Evolutionary conservation across 768 basidiomycete genomes (phyloP).

Genomic region (Gloeophyllum trabeum): DNA sequence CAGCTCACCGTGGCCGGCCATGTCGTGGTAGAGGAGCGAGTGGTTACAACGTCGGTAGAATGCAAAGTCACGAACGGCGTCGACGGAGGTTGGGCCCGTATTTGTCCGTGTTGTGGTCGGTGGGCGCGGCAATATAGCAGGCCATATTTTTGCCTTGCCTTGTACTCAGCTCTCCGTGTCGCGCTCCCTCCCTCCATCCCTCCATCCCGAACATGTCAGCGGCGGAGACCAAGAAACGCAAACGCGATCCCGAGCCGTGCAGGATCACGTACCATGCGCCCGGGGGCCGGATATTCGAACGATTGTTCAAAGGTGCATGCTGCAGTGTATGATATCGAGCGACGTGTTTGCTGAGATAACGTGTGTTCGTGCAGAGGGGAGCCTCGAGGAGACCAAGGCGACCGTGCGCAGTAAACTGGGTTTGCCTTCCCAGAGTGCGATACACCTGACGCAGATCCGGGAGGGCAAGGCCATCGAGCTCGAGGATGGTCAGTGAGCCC

Average conservation of each 20-base stretch:
- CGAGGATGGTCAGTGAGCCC: constrained; percentile 54
- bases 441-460: constrained; percentile 41
- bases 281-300: constrained; percentile 23
- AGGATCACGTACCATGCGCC: constrained; percentile 28
- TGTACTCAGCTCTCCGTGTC: neutral
- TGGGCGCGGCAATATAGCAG: neutral
- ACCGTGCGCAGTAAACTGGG: constrained; percentile 54
- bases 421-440: constrained; percentile 23
- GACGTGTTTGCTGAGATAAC: constrained; percentile 4
- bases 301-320: constrained; percentile 28
- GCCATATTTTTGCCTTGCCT: neutral
- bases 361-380: constrained; percentile 33
- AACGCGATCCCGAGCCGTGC: constrained; percentile 14
- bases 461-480: constrained; percentile 46
- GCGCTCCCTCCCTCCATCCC: neutral
- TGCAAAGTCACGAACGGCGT: no score
- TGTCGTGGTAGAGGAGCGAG: constrained; percentile 7
- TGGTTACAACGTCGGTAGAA: no score
- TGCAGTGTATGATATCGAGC: neutral
- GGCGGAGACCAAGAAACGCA: constrained; percentile 13
- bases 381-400: constrained; percentile 44
- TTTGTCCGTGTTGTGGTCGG: constrained; percentile 13
- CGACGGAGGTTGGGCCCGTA: constrained; percentile 11
- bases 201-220: constrained; percentile 6
- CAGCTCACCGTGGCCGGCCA: constrained; percentile 20